Conservation (phyloP, 2,329 filamentous ascomycete species). For the Diaporthe eres region DNA sequence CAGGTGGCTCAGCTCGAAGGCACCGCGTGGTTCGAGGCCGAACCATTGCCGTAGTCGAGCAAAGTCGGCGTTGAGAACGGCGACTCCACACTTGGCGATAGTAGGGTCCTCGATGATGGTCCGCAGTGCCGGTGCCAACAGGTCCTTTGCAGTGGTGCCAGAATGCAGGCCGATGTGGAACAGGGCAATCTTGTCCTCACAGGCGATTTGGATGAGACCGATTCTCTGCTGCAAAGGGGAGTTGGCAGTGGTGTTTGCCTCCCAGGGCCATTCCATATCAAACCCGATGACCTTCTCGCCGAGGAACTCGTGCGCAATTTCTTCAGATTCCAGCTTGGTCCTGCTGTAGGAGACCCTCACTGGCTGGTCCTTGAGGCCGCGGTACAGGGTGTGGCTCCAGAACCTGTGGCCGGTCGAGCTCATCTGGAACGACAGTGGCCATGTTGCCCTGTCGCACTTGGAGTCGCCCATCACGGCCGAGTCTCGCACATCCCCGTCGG, state of each 20-base stretch:
- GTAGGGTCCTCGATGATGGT: constrained; percentile 78
- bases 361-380: constrained; percentile 61
- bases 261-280: constrained; percentile 86
- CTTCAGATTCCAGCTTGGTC: constrained; percentile 76
- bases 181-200: constrained; percentile 80
- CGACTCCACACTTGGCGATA: constrained; percentile 83
- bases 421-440: constrained; percentile 45
- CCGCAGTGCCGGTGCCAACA: constrained; percentile 79
- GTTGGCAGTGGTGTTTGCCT: constrained; percentile 55
- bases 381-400: constrained; percentile 80
- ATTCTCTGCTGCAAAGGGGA: constrained; percentile 75
- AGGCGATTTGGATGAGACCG: constrained; percentile 87
- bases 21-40: constrained; percentile 72
- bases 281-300: constrained; percentile 83
- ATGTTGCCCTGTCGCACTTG: constrained; percentile 35
- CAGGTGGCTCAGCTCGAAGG: constrained; percentile 87
- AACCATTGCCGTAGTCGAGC: constrained; percentile 77
- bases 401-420: constrained; percentile 52
- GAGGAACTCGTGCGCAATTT: constrained; percentile 76
- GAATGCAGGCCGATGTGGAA: constrained; percentile 82
- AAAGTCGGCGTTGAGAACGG: constrained; percentile 76
- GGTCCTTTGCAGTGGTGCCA: constrained; percentile 58
- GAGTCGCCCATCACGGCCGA: background rate
- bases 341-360: constrained; percentile 85
- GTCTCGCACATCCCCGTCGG: background rate